Conservation (phyloP, 108 stramenopile species). For the Schizochytrium sp. region DNA sequence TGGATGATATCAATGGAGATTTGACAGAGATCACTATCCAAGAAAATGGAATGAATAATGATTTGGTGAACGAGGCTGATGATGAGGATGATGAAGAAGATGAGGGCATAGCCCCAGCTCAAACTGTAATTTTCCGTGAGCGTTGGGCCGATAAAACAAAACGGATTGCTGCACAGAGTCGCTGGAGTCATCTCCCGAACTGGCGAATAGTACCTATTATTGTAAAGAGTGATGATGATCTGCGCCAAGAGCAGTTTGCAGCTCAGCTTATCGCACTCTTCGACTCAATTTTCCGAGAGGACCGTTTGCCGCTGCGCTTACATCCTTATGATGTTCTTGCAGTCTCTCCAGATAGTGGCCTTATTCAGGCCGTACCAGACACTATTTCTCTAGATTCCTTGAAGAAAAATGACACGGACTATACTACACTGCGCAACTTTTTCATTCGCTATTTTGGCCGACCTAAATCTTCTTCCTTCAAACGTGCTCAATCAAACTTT, state of each 20-base stretch:
- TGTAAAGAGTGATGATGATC: constrained; percentile 97
- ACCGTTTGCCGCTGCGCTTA: constrained; percentile 86
- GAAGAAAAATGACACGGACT: constrained; percentile 86
- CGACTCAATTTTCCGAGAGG: constrained; percentile 89
- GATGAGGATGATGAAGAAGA: constrained; percentile 29
- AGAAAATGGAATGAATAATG: not conserved
- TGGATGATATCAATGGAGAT: not conserved
- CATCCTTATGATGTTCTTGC: constrained; percentile 93
- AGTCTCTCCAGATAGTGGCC: constrained; percentile 88
- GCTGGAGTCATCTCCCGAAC: constrained; percentile 80
- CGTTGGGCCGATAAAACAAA: constrained; percentile 92
- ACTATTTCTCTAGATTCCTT: constrained; percentile 93
- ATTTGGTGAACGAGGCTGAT: not conserved
- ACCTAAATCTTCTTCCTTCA: not conserved
- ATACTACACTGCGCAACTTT: constrained; percentile 64
- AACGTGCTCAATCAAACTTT: constrained; percentile 69
- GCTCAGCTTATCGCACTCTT: constrained; percentile 94
- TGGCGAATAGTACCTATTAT: constrained; percentile 93
- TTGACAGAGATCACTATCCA: not conserved
- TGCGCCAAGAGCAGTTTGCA: constrained; percentile 94
- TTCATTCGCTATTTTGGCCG: constrained; percentile 46
- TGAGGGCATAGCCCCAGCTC: not conserved
- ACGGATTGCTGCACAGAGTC: constrained; percentile 83
- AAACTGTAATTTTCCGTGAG: constrained; percentile 90
- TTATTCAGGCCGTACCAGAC: constrained; percentile 90